These are phyloP conservation scores for Claviceps sp. DNA, from an alignment of 2,329 filamentous ascomycete genomes.

Conservation along the genomic window DNA sequence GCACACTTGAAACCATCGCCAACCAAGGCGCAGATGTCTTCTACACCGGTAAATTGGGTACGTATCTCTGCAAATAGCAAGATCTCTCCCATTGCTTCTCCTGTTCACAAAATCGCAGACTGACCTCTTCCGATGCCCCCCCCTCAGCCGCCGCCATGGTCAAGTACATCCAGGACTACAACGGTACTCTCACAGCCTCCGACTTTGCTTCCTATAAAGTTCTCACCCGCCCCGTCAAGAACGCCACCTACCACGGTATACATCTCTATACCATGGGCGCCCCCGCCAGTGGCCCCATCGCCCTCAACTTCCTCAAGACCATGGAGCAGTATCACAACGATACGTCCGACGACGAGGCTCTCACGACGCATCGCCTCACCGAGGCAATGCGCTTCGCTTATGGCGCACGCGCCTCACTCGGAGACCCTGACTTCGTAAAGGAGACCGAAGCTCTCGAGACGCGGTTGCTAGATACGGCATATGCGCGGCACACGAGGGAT, in stretches of 20 bases:
- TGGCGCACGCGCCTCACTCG: conserved; percentile 62
- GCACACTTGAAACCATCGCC: conserved; percentile 64
- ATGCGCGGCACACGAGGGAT: conserved; percentile 43
- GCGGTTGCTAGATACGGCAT: conserved; percentile 49
- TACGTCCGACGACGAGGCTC: conserved; percentile 30
- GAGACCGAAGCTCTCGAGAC: conserved; percentile 51
- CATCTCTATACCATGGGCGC: conserved; percentile 57
- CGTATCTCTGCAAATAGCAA: not conserved
- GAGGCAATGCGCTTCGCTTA: conserved; percentile 89
- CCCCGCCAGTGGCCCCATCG: conserved; percentile 67
- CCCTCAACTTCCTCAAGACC: conserved; percentile 65
- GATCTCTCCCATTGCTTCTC: not conserved
- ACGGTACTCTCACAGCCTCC: conserved; percentile 75
- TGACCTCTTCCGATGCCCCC: not conserved
- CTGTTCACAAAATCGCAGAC: conserved; percentile 3
- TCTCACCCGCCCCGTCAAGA: conserved; percentile 48
- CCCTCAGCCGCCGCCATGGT: conserved; percentile 58
- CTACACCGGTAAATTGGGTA: conserved; percentile 54
- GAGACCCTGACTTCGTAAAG: conserved; percentile 64
- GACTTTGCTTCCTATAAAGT: conserved; percentile 65
- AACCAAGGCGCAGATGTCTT: conserved; percentile 59
- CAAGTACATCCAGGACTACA: conserved; percentile 47
- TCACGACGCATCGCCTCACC: conserved; percentile 69
- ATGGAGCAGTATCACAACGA: conserved; percentile 60
- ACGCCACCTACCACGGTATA: conserved; percentile 55